A percentile compares a stretch with the other conserved stretches of the same genome.
These are phyloP conservation scores for Grosmannia clavigera DNA, from an alignment of 2,329 filamentous ascomycete genomes.

Conservation along the genomic window DNA sequence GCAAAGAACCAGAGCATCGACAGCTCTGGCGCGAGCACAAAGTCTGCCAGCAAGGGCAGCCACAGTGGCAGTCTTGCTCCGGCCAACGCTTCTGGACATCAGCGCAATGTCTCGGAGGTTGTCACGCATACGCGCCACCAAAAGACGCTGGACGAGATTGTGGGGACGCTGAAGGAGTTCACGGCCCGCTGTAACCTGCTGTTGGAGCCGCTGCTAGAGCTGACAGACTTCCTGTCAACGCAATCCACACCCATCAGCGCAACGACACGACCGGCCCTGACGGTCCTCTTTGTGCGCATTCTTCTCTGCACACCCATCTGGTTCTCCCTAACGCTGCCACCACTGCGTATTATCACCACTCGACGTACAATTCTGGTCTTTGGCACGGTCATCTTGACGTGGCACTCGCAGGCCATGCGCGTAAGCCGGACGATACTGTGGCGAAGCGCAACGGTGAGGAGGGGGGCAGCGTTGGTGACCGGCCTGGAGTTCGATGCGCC, in stretches of 20 bases:
- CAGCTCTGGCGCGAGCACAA: constrained; percentile 10
- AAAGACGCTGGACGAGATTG: constrained; percentile 93
- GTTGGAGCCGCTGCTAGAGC: constrained; percentile 72
- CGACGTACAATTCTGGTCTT: constrained; percentile 70
- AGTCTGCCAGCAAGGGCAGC: background rate
- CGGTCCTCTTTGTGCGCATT: constrained; percentile 78
- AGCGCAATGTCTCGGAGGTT: constrained; percentile 32
- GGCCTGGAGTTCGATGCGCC: constrained; percentile 60
- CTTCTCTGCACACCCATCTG: constrained; percentile 80
- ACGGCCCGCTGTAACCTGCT: constrained; percentile 87
- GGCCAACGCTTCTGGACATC: constrained; percentile 21
- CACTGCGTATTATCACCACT: constrained; percentile 74
- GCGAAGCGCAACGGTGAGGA: constrained; percentile 68
- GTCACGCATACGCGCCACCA: constrained; percentile 60
- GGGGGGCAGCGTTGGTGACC: constrained; percentile 59
- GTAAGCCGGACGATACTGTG: constrained; percentile 81
- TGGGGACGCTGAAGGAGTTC: constrained; percentile 82
- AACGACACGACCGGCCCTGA: constrained; percentile 81
- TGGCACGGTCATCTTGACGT: constrained; percentile 80
- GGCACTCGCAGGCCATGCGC: constrained; percentile 79
- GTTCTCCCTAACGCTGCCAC: constrained; percentile 65
- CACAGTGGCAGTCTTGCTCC: background rate
- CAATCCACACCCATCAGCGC: constrained; percentile 83
- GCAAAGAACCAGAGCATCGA: constrained; percentile 19
- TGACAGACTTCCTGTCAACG: constrained; percentile 89